Base-by-base conservation (phyloP, 164 flowering plant genomes). In the Stephania cephalantha region DNA sequence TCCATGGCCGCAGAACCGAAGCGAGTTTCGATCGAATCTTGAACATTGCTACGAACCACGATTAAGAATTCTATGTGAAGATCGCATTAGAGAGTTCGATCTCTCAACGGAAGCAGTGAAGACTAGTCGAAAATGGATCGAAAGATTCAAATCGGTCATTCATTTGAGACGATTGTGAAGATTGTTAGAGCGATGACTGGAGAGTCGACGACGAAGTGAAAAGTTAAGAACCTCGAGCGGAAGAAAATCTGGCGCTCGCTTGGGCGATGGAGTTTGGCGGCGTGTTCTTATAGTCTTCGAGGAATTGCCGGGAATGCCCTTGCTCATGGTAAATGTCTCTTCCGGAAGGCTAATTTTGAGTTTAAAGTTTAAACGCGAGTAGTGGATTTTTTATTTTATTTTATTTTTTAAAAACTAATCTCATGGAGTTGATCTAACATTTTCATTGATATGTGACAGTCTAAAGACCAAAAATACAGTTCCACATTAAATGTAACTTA, bases 1-100 rank as follows among this genome's bases (percentile, higher is more conserved):
- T 83, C 93, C 93, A 93, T 80, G 99, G 93, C 69, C 46, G 92
- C 45, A 95, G 48, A 48, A 88, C 80, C 72, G 96, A 82, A 35
- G 68, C 78, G 7, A 93, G 71, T 67, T 76, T 90, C 82, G 91
- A 87, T 10, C 83, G 85, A 71, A 90, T 73, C 5, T 82, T 73
- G 73, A 86, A 75, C 92, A 88, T 74, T 64, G 29, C 11, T 66
- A 45, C 52, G 25, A 35, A 45, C 17, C 22, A 46, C 42, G 58
- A n/a, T 73, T 35, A 42, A 74, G 45, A 46, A 6, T 46, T 74
- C 70, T 22, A 18, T 11, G 17, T 18, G 17, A 4, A 55, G 18
- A 18, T 15, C 17, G 63, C 48, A 69, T 69, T 69, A 69, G 20
- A 69, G 48, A 69, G 42, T 55, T 13, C 63, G 1, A 5, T 1